Percentiles rank a stretch among this genome's conserved stretches.
Conservation (phyloP, 805 yeast species). For the Hanseniaspora singularis region DNA sequence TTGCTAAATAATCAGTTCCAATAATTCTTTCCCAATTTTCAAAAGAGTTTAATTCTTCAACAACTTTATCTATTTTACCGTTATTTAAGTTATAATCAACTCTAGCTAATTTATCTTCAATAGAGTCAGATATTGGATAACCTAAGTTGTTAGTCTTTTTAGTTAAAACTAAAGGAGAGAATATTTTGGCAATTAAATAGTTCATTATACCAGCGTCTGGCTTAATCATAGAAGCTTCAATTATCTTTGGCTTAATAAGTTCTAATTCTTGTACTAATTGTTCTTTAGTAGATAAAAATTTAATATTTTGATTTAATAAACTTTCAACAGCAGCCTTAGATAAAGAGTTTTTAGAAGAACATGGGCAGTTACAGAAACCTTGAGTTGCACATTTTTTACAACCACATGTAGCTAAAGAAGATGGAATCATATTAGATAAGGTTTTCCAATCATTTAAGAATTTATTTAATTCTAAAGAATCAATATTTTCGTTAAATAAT, state of each 20-base stretch:
- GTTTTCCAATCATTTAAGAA: conserved; percentile 26
- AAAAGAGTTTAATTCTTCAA: conserved; percentile 78
- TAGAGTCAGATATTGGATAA: conserved; percentile 61
- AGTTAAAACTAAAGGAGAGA: conserved; percentile 62
- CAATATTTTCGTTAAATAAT: conserved; percentile 20
- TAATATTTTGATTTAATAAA: conserved; percentile 34
- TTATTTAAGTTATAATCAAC: conserved; percentile 62
- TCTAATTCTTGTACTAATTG: conserved; percentile 75
- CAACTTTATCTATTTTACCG: conserved; percentile 75
- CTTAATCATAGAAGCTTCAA: conserved; percentile 71
- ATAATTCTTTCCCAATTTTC: conserved; percentile 88
- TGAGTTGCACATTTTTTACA: conserved; percentile 16
- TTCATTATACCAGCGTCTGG: conserved; percentile 94
- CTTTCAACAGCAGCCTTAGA: conserved; percentile 32
- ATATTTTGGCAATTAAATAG: conserved; percentile 66
- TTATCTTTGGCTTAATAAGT: conserved; percentile 68
- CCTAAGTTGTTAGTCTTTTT: conserved; percentile 51
- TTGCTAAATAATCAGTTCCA: conserved; percentile 83
- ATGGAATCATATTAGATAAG: conserved; percentile 23
- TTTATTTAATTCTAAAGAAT: conserved; percentile 27
- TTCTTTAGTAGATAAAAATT: conserved; percentile 61
- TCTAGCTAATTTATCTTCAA: conserved; percentile 79
- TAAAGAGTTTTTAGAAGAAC: conserved; percentile 25
- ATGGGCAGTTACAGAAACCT: conserved; percentile 18
- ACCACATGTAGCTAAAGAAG: conserved; percentile 21